Conservation (phyloP, 169 alveolate species). For the Plasmodium billcollinsi region DNA sequence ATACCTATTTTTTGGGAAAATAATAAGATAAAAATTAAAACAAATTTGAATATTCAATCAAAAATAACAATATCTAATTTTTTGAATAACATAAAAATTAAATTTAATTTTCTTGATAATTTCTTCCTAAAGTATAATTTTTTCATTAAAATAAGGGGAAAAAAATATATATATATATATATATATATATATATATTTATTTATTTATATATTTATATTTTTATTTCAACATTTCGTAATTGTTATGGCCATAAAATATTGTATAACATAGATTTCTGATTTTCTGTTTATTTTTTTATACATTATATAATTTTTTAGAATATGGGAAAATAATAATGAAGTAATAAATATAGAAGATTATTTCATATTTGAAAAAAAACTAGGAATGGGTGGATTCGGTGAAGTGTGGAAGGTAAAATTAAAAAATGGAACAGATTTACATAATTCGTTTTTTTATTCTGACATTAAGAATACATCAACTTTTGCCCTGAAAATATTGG, state of each 20-base stretch:
- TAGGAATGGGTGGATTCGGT: constrained; percentile 69
- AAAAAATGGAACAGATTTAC: constrained; percentile 1
- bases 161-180: neutral
- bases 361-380: constrained; percentile 19
- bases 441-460: constrained; percentile 42
- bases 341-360: constrained; percentile 42
- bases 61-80: constrained; percentile 34
- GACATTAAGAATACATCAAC: constrained; percentile 38
- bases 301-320: constrained; percentile 10
- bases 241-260: no score
- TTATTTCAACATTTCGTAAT: neutral
- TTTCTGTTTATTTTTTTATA: neutral
- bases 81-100: constrained; percentile 22
- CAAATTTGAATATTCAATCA: constrained; percentile 12
- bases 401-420: constrained; percentile 68
- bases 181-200: no score
- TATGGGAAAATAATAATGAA: constrained; percentile 35
- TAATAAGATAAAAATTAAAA: constrained; percentile 10
- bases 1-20: constrained; percentile 64
- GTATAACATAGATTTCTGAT: neutral
- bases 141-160: neutral
- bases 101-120: constrained; percentile 22
- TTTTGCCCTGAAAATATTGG: constrained; percentile 64
- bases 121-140: constrained; percentile 28
- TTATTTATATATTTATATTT: neutral